Conservation (phyloP, 805 yeast species). For the Kuraishia ogatae region DNA sequence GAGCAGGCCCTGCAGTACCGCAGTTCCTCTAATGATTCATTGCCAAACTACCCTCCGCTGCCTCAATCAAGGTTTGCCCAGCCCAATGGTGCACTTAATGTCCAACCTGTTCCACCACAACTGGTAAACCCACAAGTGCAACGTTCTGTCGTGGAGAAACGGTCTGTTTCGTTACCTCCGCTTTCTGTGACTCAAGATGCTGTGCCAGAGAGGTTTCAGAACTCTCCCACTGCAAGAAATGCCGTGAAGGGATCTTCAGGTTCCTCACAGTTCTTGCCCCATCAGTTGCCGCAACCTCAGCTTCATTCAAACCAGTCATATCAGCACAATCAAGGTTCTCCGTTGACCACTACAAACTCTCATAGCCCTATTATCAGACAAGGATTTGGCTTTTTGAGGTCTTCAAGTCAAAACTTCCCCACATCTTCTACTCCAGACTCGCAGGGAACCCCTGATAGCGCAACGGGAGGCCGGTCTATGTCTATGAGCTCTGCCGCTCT, state of each 20-base stretch:
- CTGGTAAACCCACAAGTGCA: neutral
- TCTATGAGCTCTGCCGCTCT: constrained; percentile 3
- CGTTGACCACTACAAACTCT: neutral
- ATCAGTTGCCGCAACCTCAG: neutral
- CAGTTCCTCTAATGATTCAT: neutral
- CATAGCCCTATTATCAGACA: constrained; percentile 5
- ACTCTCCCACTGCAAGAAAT: constrained; percentile 3
- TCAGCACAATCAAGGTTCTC: neutral
- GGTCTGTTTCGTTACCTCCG: constrained; percentile 2
- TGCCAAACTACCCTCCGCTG: neutral
- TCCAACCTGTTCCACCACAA: neutral
- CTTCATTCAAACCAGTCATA: neutral
- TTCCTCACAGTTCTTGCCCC: neutral
- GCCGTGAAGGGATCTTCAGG: neutral
- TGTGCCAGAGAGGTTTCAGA: constrained; percentile 7
- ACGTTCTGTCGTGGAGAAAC: neutral
- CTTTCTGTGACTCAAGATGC: constrained; percentile 6
- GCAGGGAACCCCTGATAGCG: neutral
- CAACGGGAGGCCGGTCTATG: constrained; percentile 1
- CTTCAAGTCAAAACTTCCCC: neutral
- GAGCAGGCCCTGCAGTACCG: neutral
- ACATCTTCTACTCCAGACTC: neutral
- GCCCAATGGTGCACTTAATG: constrained; percentile 1
- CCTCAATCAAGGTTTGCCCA: neutral
- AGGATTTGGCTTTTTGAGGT: constrained; percentile 1